These are phyloP conservation scores for Oryza longistaminata DNA, from an alignment of 176 grass and related monocot genomes.

Conservation along the genomic window DNA sequence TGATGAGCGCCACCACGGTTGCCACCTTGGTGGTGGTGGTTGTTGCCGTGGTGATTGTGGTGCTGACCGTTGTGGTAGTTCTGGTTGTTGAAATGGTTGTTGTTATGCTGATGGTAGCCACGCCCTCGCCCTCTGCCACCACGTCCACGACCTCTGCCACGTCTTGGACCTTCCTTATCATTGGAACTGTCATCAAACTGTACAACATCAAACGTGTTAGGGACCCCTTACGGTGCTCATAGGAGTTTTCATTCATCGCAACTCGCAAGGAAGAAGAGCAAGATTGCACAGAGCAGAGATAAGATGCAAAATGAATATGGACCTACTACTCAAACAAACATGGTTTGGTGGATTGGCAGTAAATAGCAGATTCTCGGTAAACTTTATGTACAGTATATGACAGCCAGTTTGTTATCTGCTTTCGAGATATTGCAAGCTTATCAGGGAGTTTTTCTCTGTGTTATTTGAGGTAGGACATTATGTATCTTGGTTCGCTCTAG, in stretches of 20 bases:
- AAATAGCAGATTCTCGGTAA: not conserved
- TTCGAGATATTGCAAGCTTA: not conserved
- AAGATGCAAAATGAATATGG: not conserved
- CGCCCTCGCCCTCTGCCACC: slow-evolving; percentile 53
- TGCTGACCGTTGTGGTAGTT: slow-evolving; percentile 39
- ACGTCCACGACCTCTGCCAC: slow-evolving; percentile 46
- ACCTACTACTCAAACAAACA: not conserved
- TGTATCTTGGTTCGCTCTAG: not conserved
- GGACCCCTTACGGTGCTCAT: not conserved
- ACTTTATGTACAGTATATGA: not conserved
- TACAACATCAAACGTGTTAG: slow-evolving; percentile 18
- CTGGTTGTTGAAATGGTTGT: slow-evolving; percentile 14
- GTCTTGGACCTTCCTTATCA: slow-evolving; percentile 48
- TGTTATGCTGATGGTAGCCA: slow-evolving; percentile 44
- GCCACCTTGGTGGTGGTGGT: slow-evolving; percentile 46
- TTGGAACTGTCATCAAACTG: slow-evolving; percentile 63
- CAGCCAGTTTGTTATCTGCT: not conserved
- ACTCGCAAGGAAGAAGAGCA: not conserved
- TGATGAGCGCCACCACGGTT: slow-evolving; percentile 47
- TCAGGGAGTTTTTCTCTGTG: not conserved
- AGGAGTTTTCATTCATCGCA: not conserved
- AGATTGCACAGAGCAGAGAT: not conserved
- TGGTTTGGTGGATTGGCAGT: not conserved
- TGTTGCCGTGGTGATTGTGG: slow-evolving; percentile 46
- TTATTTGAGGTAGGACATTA: not conserved